Evolutionary conservation across 2,329 filamentous ascomycete genomes (phyloP), one percentile per base, ranked within the genome.

Genomic region (Penicillium sp.): DNA sequence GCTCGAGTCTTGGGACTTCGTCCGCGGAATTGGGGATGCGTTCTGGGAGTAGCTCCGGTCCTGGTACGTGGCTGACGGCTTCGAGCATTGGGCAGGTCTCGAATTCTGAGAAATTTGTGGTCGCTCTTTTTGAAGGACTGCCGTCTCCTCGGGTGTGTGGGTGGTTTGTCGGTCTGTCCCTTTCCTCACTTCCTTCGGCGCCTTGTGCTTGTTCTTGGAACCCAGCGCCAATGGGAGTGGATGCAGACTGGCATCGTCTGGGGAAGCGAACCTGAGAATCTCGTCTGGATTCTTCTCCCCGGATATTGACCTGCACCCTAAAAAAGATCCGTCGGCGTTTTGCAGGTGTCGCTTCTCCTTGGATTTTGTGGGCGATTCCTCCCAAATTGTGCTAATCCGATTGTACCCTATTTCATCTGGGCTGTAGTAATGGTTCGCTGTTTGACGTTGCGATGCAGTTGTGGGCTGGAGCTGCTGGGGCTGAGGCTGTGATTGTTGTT

Each of bases 321-420:
- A 72, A 71, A 76, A 76, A 72, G 73, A 74, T 12, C 73, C 73
- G 23, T 74, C 73, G 1, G 62, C 57, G 23, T 68, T 67, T 17
- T 61, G 53, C 7, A 62, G 60, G 10, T 54, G 49, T 29, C 58
- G 51, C 35, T 64, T 59, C n/a, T 63, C 63, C 49, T 66, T 68
- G n/a, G 61, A 41, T 49, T 64, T 69, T 23, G 55, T 61, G 21
- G 65, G 66, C 2, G 66, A 66, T 45, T 72, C 69, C 43, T 75
- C 72, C 65, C 70, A 72, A 15, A 74, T 74, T 4, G 72, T 73
- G 50, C 73, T 73, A 13, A 68, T 73, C 13, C 71, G 68, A 35
- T 69, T 68, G 57, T 72, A 72, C 17, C 76, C 74, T 31, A 77
- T 62, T 54, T 77, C 74, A 45, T 76, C 73, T 8, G 76, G 73